These are phyloP conservation scores for Ceratocystis cubensis DNA, from an alignment of 2,329 filamentous ascomycete genomes.

Conservation along the genomic window DNA sequence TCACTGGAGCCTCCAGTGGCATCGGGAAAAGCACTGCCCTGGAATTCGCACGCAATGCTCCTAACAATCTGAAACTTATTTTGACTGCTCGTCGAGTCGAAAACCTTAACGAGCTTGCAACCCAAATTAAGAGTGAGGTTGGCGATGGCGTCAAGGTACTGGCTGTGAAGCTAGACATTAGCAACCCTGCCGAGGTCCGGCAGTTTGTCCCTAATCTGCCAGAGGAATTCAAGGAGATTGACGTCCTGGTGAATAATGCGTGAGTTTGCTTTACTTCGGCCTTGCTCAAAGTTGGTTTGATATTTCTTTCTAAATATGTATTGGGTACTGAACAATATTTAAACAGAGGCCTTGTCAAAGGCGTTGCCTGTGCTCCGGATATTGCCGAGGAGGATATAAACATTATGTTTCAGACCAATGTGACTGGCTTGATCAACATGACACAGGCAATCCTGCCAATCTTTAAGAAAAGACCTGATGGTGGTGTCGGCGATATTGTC, in stretches of 20 bases:
- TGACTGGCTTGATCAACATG: conserved; percentile 90
- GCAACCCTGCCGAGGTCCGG: conserved; percentile 60
- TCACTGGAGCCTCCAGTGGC: conserved; percentile 87
- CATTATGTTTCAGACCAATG: conserved; percentile 84
- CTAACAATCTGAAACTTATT: conserved; percentile 67
- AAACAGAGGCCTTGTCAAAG: conserved; percentile 70
- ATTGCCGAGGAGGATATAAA: conserved; percentile 74
- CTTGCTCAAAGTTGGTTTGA: too few species aligned
- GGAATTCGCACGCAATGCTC: conserved; percentile 81
- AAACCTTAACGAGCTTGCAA: conserved; percentile 59
- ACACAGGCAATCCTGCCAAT: conserved; percentile 80
- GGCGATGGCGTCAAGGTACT: conserved; percentile 70
- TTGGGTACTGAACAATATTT: conserved; percentile 21
- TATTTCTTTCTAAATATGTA: too few species aligned
- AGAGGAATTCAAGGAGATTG: conserved; percentile 68
- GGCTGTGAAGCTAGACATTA: conserved; percentile 76
- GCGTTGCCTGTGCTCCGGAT: conserved; percentile 70
- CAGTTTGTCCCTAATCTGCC: conserved; percentile 62
- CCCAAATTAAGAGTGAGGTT: conserved; percentile 63
- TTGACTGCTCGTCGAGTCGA: conserved; percentile 81
- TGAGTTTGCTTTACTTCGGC: conserved; percentile 35
- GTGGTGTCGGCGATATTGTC: conserved; percentile 83
- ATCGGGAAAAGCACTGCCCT: conserved; percentile 76
- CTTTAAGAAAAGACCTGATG: conserved; percentile 62
- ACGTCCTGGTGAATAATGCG: conserved; percentile 95